These are phyloP conservation scores for Phytopythium oedochilum DNA, from an alignment of 352 stramenopile species.

Conservation along the genomic window DNA sequence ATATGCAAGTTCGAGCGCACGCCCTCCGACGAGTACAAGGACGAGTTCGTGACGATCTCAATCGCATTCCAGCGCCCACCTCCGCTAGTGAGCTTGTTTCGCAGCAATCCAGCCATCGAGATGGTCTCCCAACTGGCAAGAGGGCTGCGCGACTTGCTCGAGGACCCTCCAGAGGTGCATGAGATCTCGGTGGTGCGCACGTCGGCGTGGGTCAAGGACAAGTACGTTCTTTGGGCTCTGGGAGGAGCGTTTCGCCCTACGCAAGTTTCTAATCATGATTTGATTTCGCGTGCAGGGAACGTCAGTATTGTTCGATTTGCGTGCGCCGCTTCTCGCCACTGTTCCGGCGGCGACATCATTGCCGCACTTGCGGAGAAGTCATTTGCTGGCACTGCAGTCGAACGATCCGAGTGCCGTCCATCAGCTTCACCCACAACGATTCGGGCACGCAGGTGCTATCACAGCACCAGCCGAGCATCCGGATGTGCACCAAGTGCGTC, in stretches of 20 bases:
- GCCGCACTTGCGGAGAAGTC: conserved; percentile 82
- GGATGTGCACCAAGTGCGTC: conserved; percentile 81
- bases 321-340: conserved; percentile 77
- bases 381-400: conserved; percentile 87
- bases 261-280: not conserved
- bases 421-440: conserved; percentile 83
- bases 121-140: conserved; percentile 82
- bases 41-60: conserved; percentile 79
- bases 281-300: conserved; percentile 36
- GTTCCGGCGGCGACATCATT: conserved; percentile 85
- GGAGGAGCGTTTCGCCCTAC: not conserved
- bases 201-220: conserved; percentile 81
- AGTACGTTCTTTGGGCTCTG: conserved; percentile 28
- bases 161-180: conserved; percentile 72
- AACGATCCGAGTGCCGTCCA: conserved; percentile 78
- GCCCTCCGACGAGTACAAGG: conserved; percentile 49
- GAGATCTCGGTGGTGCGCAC: conserved; percentile 81
- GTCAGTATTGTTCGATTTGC: conserved; percentile 80
- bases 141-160: conserved; percentile 68
- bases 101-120: conserved; percentile 76
- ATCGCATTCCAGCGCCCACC: conserved; percentile 82
- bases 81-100: conserved; percentile 76
- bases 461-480: conserved; percentile 76
- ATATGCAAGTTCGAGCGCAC: conserved; percentile 86
- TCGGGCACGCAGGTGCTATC: conserved; percentile 75